Conservation (phyloP, 1,284 basidiomycete species). For the Puccinia novopanici region DNA sequence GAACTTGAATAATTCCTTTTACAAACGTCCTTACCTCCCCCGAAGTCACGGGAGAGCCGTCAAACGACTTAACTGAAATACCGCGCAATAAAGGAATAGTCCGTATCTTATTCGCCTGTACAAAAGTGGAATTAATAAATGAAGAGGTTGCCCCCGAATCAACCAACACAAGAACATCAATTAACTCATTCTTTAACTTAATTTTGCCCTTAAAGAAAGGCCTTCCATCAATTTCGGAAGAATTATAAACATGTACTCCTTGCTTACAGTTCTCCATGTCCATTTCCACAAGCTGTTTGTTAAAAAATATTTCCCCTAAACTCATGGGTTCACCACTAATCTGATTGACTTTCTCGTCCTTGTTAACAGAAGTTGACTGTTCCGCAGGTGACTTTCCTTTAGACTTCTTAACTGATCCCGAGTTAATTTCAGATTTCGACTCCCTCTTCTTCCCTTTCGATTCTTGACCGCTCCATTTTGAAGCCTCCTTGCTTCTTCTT, state of each 20-base stretch:
- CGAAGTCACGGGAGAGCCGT: background rate
- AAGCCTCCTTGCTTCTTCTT: too few species aligned
- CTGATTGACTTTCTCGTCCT: too few species aligned
- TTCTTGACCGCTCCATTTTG: too few species aligned
- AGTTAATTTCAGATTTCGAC: too few species aligned
- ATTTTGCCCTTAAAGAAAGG: background rate
- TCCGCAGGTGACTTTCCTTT: background rate
- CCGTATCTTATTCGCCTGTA: background rate
- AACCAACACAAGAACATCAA: background rate
- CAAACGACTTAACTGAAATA: background rate
- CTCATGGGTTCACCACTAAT: background rate
- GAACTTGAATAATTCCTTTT: background rate
- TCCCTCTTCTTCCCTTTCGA: too few species aligned
- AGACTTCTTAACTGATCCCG: too few species aligned
- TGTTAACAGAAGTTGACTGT: background rate
- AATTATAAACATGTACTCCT: background rate
- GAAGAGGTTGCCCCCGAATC: constrained; percentile 1
- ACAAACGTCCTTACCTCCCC: background rate
- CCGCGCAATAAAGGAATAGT: too few species aligned
- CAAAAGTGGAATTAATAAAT: background rate
- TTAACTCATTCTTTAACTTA: background rate
- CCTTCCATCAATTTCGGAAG: too few species aligned
- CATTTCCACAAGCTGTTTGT: background rate
- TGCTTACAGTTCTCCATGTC: background rate
- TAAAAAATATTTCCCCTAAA: background rate